Conservation (phyloP, 805 yeast species). For the Pichia eremophila region DNA sequence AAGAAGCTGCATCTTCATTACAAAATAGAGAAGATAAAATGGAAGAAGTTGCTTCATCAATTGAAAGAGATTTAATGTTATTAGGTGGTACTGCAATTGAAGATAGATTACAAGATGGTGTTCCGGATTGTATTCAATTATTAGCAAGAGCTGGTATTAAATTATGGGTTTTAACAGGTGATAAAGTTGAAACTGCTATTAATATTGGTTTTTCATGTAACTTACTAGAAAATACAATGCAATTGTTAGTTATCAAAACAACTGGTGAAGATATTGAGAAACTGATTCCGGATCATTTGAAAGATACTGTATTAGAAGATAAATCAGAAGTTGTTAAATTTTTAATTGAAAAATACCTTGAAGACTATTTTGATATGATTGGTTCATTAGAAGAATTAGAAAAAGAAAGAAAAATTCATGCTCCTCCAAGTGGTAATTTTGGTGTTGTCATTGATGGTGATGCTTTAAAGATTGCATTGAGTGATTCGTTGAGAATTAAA, state of each 20-base stretch:
- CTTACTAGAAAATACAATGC: constrained; percentile 66
- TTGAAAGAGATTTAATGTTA: constrained; percentile 55
- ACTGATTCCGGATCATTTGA: constrained; percentile 27
- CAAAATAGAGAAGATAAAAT: constrained; percentile 56
- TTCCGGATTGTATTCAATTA: constrained; percentile 67
- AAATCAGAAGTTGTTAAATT: constrained; percentile 31
- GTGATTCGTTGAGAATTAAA: constrained; percentile 35
- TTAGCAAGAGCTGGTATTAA: constrained; percentile 72
- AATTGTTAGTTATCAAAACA: constrained; percentile 54
- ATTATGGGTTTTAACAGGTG: constrained; percentile 82
- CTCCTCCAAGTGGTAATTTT: constrained; percentile 55
- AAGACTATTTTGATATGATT: constrained; percentile 44
- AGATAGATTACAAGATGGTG: constrained; percentile 79
- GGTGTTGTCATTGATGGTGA: constrained; percentile 78
- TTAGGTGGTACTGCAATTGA: constrained; percentile 85
- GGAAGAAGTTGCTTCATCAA: constrained; percentile 66
- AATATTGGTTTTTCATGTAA: constrained; percentile 84
- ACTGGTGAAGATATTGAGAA: constrained; percentile 45
- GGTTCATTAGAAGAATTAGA: constrained; percentile 53
- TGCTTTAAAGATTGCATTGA: constrained; percentile 50
- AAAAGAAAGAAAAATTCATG: constrained; percentile 48
- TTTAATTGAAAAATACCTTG: constrained; percentile 44
- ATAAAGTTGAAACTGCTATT: constrained; percentile 83
- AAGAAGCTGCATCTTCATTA: constrained; percentile 55
- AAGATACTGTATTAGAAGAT: constrained; percentile 12